Conservation (phyloP, 176 grass and related monocot species). For the Leersia perrieri region DNA sequence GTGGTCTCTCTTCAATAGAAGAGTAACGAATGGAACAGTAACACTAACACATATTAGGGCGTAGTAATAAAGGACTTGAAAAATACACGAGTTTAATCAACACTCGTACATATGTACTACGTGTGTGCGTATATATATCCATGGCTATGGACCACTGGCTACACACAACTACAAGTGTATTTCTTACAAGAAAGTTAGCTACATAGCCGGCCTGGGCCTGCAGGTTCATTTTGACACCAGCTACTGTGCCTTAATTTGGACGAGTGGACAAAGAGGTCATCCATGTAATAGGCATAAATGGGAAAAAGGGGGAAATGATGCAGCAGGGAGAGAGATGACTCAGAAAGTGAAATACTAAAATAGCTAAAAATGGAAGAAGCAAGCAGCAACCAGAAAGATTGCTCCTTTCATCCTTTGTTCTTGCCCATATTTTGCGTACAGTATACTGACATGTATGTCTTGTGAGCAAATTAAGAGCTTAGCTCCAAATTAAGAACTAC, state of each 20-base stretch:
- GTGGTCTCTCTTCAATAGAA: constrained; percentile 4
- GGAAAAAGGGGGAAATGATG: neutral
- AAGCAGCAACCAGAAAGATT: neutral
- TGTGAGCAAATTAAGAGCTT: neutral
- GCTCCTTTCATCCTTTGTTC: neutral
- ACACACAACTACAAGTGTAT: neutral
- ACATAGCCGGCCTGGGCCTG: neutral
- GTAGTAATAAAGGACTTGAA: neutral
- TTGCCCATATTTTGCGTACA: constrained; percentile 8
- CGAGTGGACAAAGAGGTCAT: neutral
- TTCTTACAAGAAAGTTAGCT: neutral
- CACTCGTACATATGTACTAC: neutral
- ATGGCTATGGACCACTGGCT: neutral
- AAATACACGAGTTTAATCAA: neutral
- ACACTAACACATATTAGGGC: neutral
- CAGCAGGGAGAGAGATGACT: neutral
- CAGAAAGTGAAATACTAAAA: neutral
- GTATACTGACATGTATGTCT: neutral
- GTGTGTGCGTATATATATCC: neutral
- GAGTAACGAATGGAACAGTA: constrained; percentile 48
- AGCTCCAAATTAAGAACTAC: neutral
- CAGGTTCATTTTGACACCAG: neutral
- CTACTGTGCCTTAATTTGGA: neutral
- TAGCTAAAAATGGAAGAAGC: constrained; percentile 28
- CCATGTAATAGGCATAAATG: neutral